phyloP scores from a whole-genome alignment of 441 rosid genomes.

The California macrophylla region DNA sequence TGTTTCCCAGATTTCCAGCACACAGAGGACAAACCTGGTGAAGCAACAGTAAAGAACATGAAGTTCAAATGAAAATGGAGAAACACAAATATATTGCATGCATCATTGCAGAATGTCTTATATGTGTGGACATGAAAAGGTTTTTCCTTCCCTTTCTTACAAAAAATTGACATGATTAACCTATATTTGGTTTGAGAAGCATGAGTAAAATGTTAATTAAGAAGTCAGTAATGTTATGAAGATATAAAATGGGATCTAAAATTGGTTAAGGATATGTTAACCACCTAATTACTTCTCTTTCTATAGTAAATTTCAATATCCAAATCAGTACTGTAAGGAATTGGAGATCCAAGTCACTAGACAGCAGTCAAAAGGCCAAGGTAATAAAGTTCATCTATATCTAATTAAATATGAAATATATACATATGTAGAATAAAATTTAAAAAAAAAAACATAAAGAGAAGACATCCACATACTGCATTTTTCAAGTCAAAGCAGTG shows the following conservation, averaged over 20 bases:
- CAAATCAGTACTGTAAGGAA: neutral
- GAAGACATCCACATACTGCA: slow-evolving; percentile 34
- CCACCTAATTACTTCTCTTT: too few relatives aligned
- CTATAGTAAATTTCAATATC: neutral
- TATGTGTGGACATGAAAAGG: neutral
- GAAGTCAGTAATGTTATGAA: too few relatives aligned
- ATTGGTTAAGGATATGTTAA: too few relatives aligned
- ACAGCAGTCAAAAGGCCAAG: neutral
- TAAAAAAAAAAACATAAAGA: neutral
- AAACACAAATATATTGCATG: neutral
- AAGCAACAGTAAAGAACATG: slow-evolving; percentile 6
- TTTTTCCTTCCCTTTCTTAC: neutral
- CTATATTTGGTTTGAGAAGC: neutral
- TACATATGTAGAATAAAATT: neutral
- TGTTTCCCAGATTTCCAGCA: slow-evolving; percentile 51
- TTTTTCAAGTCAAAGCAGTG: slow-evolving; percentile 55
- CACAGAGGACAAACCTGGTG: slow-evolving; percentile 61
- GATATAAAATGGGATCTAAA: too few relatives aligned
- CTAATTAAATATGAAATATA: neutral
- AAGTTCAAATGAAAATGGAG: neutral
- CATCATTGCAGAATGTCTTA: slow-evolving; percentile 10
- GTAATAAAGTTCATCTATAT: neutral
- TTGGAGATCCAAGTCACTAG: neutral
- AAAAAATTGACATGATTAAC: neutral
- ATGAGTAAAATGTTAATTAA: too few relatives aligned